A percentile compares a stretch with the other conserved stretches of the same genome.
Evolutionary conservation across 768 basidiomycete species (phyloP).

Genomic region (Phlebiopsis gigantea): DNA sequence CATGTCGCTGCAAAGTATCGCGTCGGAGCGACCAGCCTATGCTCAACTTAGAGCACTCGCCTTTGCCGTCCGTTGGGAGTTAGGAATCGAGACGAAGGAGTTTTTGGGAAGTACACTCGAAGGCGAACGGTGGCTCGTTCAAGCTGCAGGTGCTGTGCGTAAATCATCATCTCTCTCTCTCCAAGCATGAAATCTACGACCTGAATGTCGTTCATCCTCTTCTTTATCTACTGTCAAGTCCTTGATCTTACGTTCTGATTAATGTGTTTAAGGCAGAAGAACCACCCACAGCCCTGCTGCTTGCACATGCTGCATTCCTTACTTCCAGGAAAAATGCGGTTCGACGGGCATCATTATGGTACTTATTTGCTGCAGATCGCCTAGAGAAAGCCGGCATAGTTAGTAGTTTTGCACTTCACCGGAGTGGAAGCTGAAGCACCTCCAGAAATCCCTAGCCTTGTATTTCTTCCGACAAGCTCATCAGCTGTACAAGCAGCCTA

Average conservation of each 20-base stretch:
- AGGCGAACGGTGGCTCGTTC: conserved; percentile 83
- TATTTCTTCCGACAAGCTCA: conserved; percentile 73
- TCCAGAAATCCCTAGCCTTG: conserved; percentile 81
- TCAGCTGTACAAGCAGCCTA: conserved; percentile 48
- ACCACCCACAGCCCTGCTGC: conserved; percentile 69
- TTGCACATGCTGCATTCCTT: conserved; percentile 75
- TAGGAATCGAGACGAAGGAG: conserved; percentile 50
- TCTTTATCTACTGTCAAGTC: background rate
- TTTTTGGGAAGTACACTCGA: conserved; percentile 55
- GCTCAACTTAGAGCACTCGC: conserved; percentile 65
- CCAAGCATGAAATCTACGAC: conserved; percentile 16
- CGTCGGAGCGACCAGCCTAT: conserved; percentile 48
- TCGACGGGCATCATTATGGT: conserved; percentile 75
- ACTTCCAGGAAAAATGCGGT: conserved; percentile 50
- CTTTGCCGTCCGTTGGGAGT: conserved; percentile 76
- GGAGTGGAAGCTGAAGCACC: background rate
- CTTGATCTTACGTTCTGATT: conserved; percentile 1
- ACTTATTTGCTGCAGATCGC: conserved; percentile 66
- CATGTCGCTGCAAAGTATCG: conserved; percentile 32
- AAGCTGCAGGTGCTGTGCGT: conserved; percentile 78
- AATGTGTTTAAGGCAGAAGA: conserved; percentile 64
- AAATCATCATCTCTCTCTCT: conserved; percentile 3
- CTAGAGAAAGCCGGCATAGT: conserved; percentile 85
- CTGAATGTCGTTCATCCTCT: background rate
- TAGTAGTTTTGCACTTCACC: conserved; percentile 25